Percentiles rank a stretch among this genome's conserved stretches.
phyloP scores from a whole-genome alignment of 441 rosid species.

The Eruca vesicaria region DNA sequence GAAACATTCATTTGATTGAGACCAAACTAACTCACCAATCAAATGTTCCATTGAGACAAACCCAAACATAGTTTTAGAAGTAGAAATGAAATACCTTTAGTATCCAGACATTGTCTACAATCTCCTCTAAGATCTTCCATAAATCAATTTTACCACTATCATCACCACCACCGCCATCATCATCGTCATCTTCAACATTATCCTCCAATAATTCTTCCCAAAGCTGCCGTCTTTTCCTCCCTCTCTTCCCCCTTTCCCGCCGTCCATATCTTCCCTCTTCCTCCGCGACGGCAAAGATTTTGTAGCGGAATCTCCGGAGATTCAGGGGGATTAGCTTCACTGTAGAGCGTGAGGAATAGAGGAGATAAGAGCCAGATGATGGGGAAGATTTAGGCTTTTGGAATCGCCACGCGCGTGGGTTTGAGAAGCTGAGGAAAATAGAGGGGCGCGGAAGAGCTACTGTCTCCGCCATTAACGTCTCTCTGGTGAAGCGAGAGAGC shows the following conservation, averaged over 20 bases:
- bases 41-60: neutral
- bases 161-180: neutral
- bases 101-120: conserved; percentile 63
- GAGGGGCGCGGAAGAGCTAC: conserved; percentile 25
- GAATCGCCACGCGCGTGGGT: neutral
- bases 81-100: conserved; percentile 51
- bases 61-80: neutral
- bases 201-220: conserved; percentile 34
- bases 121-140: conserved; percentile 49
- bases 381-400: neutral
- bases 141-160: conserved; percentile 11
- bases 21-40: neutral
- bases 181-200: conserved; percentile 32
- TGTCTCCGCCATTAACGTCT: conserved; percentile 41
- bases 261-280: conserved; percentile 13
- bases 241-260: conserved; percentile 17
- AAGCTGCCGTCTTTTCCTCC: conserved; percentile 29
- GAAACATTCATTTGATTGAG: conserved; percentile 5
- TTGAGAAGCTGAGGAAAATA: conserved; percentile 3
- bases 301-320: conserved; percentile 20
- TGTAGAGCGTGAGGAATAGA: neutral
- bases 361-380: neutral
- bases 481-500: neutral
- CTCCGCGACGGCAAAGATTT: conserved; percentile 6
- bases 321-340: neutral